Evolutionary conservation across 2,329 filamentous ascomycete species (phyloP), one percentile per base, ranked within the genome.

Genomic region (Trichoderma hamatum): DNA sequence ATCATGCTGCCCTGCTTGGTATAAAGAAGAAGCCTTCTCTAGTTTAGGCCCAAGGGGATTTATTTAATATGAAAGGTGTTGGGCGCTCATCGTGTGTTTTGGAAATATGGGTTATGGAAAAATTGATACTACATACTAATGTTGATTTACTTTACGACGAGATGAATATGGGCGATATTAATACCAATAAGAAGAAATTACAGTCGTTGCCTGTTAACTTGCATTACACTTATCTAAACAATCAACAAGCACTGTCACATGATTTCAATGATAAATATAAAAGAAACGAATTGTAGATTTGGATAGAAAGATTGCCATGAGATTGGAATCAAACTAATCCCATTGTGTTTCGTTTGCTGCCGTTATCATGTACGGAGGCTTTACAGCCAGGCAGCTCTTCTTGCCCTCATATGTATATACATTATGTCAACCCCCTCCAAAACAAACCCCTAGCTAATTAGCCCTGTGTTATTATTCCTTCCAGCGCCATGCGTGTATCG

Each of bases 11-110:
- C 16, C 82, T 90, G 26, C 80, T 97, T 60, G 94, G 94, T 1
- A 94, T 97, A 75, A 97, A 97, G 84, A 96, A 93, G 84, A 95
- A 94, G 80, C 82, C 85, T 19, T 83, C 86, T 0, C 75, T 90
- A 21, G 84, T 88, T 5, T 89, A 76, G 28, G 14, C 9, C 3
- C 16, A 13, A 34, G 7, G 13, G 46, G 52, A 28, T 16, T 43
- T 43, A 4, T 43, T 11, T 34, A 30, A 43, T 21, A 2, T 13
- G 2, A 43, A 26, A 6, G 26, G 4, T 6, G 11, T 16, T 24
- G 9, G 21, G 21, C 3, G 19, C 10, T 28, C 6, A 14, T 11
- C 4, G 28, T 13, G 13, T 32, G 21, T 43, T 34, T 39, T 32
- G 24, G 16, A 19, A 24, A 51, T 49, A 24, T 24, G 63, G 28